Percentiles rank a stretch among this genome's conserved stretches.
Evolutionary conservation across 192 early-diverging fungal genomes (phyloP).

Genomic region (Coemansia sp.): DNA sequence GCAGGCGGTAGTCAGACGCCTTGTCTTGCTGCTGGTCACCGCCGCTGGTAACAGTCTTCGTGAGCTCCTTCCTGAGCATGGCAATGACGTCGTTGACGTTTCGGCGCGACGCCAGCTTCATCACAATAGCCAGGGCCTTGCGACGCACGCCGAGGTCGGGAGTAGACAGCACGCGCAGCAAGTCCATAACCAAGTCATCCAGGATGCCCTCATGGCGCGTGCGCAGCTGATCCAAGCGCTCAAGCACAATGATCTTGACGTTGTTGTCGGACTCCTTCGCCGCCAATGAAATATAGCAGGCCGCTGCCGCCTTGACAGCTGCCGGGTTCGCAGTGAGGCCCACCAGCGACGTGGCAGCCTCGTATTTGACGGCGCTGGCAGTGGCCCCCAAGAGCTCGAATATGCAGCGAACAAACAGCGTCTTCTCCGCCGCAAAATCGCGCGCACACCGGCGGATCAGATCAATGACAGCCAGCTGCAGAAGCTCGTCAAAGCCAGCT

Average conservation of each 20-base stretch:
- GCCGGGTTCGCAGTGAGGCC: slow-evolving; percentile 81
- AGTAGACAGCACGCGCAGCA: slow-evolving; percentile 83
- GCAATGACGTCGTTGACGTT: slow-evolving; percentile 92
- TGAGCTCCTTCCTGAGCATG: slow-evolving; percentile 94
- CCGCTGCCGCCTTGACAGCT: slow-evolving; percentile 90
- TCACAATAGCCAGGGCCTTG: slow-evolving; percentile 80
- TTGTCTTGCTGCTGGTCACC: slow-evolving; percentile 55
- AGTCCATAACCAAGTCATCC: slow-evolving; percentile 95
- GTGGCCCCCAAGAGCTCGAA: slow-evolving; percentile 79
- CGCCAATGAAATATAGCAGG: slow-evolving; percentile 88
- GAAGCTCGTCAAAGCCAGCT: slow-evolving; percentile 79
- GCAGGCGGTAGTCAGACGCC: slow-evolving; percentile 90
- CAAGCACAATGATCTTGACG: slow-evolving; percentile 94
- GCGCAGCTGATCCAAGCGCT: slow-evolving; percentile 84
- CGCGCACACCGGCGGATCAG: slow-evolving; percentile 90
- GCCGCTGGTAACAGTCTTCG: slow-evolving; percentile 84
- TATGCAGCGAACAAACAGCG: slow-evolving; percentile 89
- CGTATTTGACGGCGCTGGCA: slow-evolving; percentile 92
- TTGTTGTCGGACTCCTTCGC: slow-evolving; percentile 97
- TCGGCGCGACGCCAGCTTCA: slow-evolving; percentile 86
- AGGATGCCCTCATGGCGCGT: slow-evolving; percentile 81
- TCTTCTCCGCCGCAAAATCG: slow-evolving; percentile 79
- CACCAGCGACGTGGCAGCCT: slow-evolving; percentile 92
- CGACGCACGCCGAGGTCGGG: slow-evolving; percentile 95
- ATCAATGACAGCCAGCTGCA: slow-evolving; percentile 93